Percentiles rank a stretch among this genome's conserved stretches.
Evolutionary conservation across 2,329 filamentous ascomycete genomes (phyloP).

Genomic region (Tolypocladium endophyticum): DNA sequence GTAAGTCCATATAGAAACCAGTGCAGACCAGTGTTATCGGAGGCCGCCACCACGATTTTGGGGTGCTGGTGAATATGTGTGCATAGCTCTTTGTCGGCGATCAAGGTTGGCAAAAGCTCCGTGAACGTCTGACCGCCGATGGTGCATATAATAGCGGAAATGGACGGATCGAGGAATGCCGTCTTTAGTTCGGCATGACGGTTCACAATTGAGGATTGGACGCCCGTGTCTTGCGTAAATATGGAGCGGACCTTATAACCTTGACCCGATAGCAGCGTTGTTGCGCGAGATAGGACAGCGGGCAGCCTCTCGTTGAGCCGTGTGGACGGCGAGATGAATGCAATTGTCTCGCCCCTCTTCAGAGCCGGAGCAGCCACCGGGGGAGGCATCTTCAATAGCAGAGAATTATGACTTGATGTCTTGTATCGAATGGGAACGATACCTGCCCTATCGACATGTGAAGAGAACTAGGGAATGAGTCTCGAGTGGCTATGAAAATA

Average conservation of each 20-base stretch:
- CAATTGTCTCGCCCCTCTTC: background rate
- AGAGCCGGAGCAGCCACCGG: background rate
- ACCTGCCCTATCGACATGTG: too few species aligned
- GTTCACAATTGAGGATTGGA: background rate
- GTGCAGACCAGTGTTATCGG: background rate
- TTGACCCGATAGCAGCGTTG: background rate
- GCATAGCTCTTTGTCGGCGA: background rate
- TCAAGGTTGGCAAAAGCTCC: background rate
- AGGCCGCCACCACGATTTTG: background rate
- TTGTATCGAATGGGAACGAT: too few species aligned
- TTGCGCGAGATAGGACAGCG: background rate
- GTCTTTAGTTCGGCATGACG: background rate
- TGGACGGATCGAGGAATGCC: background rate
- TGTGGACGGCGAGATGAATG: background rate
- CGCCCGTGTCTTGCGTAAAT: background rate
- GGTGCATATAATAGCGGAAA: background rate
- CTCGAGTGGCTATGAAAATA: too few species aligned
- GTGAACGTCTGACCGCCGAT: background rate
- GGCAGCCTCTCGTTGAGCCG: background rate
- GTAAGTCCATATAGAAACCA: background rate
- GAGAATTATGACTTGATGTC: too few species aligned
- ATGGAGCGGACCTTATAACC: background rate
- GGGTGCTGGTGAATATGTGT: background rate
- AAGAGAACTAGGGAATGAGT: too few species aligned
- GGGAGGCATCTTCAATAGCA: background rate